A percentile compares a stretch with the other conserved stretches of the same genome.
phyloP scores from a whole-genome alignment of 768 basidiomycete genomes.

The Obba rivulosa region DNA sequence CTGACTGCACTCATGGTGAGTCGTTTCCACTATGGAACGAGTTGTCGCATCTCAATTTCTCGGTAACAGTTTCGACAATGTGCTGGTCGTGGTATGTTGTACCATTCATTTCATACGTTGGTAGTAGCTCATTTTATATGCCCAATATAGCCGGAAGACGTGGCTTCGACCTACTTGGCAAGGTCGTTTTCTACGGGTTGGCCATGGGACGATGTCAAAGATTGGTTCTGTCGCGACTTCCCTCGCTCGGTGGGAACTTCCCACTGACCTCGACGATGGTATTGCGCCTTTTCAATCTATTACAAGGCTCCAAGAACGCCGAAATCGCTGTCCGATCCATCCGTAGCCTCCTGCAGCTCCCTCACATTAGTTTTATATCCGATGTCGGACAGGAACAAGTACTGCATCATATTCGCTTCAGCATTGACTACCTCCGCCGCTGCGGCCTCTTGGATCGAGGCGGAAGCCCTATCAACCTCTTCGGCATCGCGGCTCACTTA shows the following conservation, averaged over 20 bases:
- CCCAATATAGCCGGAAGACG: slow-evolving; percentile 51
- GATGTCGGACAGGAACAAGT: slow-evolving; percentile 51
- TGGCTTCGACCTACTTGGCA: slow-evolving; percentile 64
- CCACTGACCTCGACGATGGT: slow-evolving; percentile 63
- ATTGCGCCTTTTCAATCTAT: slow-evolving; percentile 59
- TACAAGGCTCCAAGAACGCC: slow-evolving; percentile 54
- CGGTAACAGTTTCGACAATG: slow-evolving; percentile 70
- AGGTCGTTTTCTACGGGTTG: slow-evolving; percentile 69
- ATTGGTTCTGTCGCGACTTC: slow-evolving; percentile 57
- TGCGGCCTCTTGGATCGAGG: slow-evolving; percentile 44
- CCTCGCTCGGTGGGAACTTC: slow-evolving; percentile 57
- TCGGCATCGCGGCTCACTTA: slow-evolving; percentile 47
- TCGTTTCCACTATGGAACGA: not conserved
- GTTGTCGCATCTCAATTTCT: slow-evolving; percentile 10
- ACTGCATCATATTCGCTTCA: slow-evolving; percentile 62
- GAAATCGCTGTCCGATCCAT: slow-evolving; percentile 44
- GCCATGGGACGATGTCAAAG: slow-evolving; percentile 59
- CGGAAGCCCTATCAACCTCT: slow-evolving; percentile 56
- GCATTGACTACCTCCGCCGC: slow-evolving; percentile 65
- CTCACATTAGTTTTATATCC: slow-evolving; percentile 54
- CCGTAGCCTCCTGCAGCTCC: slow-evolving; percentile 47
- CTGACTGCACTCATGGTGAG: slow-evolving; percentile 56
- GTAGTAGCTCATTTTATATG: not conserved
- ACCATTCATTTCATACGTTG: not conserved
- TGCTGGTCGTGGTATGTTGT: slow-evolving; percentile 45